These are phyloP conservation scores for Colletotrichum ledebouriae DNA, from an alignment of 2,329 filamentous ascomycete species.

Conservation along the genomic window DNA sequence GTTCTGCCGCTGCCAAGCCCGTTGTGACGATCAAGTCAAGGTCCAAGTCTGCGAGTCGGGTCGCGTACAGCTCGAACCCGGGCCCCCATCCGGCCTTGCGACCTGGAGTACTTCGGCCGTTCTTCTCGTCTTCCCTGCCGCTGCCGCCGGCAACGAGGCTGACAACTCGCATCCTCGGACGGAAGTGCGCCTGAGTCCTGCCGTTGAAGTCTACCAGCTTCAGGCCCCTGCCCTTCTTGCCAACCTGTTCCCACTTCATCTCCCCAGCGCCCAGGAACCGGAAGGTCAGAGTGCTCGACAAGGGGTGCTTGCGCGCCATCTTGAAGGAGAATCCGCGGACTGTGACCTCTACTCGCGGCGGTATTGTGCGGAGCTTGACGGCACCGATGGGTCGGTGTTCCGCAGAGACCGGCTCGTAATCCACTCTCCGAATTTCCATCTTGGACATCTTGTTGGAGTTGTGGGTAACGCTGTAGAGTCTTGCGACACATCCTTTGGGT, in stretches of 20 bases:
- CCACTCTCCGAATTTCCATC: constrained; percentile 32
- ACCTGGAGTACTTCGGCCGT: constrained; percentile 8
- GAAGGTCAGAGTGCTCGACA: constrained; percentile 33
- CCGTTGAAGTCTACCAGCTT: constrained; percentile 40
- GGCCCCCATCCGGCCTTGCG: constrained; percentile 12
- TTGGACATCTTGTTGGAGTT: constrained; percentile 34
- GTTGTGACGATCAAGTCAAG: constrained; percentile 39
- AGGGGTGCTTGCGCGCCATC: constrained; percentile 33
- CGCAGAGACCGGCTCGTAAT: constrained; percentile 9
- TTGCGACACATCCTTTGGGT: not conserved
- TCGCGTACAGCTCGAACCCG: constrained; percentile 37
- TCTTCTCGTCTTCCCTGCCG: not conserved
- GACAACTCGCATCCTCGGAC: constrained; percentile 21
- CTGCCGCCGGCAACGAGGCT: not conserved
- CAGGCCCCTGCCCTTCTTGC: constrained; percentile 26
- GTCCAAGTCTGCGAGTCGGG: constrained; percentile 34
- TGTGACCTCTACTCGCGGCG: constrained; percentile 32
- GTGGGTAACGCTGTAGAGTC: constrained; percentile 27
- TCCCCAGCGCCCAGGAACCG: constrained; percentile 29
- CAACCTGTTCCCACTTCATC: constrained; percentile 37
- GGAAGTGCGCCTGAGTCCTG: constrained; percentile 26
- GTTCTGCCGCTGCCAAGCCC: constrained; percentile 40
- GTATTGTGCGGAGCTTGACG: constrained; percentile 34
- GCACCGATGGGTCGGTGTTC: constrained; percentile 22
- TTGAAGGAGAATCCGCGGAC: constrained; percentile 37